phyloP scores from a whole-genome alignment of 768 basidiomycete genomes.

The Pisolithus microcarpus region DNA sequence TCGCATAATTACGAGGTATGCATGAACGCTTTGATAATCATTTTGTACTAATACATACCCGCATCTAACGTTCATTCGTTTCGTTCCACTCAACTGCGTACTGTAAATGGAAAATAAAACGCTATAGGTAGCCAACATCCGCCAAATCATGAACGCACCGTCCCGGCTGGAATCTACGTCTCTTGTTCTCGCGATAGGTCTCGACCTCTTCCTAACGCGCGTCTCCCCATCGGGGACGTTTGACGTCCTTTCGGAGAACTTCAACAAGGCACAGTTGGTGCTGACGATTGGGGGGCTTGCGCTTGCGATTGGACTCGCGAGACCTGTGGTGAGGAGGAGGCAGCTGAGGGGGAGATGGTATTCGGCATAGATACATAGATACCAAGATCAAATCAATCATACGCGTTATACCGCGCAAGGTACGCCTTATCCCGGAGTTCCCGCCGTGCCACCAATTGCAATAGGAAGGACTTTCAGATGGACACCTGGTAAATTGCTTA shows the following conservation, averaged over 20 bases:
- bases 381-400: too few relatives aligned
- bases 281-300: slow-evolving; percentile 69
- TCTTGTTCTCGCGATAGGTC: slow-evolving; percentile 75
- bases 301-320: slow-evolving; percentile 70
- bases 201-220: slow-evolving; percentile 85
- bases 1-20: slow-evolving; percentile 52
- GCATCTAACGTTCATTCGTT: background rate
- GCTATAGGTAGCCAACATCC: slow-evolving; percentile 58
- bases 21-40: background rate
- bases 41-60: background rate
- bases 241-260: slow-evolving; percentile 84
- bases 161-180: slow-evolving; percentile 90
- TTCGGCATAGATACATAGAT: background rate
- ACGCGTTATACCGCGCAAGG: too few relatives aligned
- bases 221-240: slow-evolving; percentile 85
- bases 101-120: background rate
- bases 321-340: slow-evolving; percentile 74
- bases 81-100: background rate
- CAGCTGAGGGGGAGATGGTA: slow-evolving; percentile 70
- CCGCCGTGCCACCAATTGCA: too few relatives aligned
- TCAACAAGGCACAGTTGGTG: slow-evolving; percentile 89
- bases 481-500: too few relatives aligned
- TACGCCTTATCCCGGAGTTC: too few relatives aligned
- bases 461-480: too few relatives aligned
- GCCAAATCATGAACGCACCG: slow-evolving; percentile 67